Evolutionary conservation across 1,139 yeast species (phyloP), one percentile per base, ranked within the genome.

Genomic region (Geotrichum klebahnii): DNA sequence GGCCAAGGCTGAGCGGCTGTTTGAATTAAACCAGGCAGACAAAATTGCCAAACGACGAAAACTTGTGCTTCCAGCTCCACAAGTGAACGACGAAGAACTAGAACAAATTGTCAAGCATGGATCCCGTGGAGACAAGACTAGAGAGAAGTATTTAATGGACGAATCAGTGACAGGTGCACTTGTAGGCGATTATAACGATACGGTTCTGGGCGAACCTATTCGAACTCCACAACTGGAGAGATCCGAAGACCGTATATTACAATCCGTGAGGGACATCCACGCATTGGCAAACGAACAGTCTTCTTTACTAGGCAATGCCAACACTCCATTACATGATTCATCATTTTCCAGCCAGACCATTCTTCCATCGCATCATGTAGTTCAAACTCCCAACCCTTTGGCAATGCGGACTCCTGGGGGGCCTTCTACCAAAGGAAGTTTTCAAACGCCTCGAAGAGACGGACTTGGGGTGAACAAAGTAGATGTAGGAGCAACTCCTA

Each of bases 1-100:
- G 5, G 72, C 72, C 2, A 69, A 76, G 0, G 75, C 76, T 0
- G 74, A 69, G 24, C 51, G 67, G 8, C 52, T 68, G 24, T 62
- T 63, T 12, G 56, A 60, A 40, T 41, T 67, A 38, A 68, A 66
- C 20, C 65, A 67, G 10, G 68, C 72, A 50, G 73, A 71, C 10
- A 72, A 71, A 45, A 58, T 64, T 17, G 58, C 69, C 46, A 80
- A 83, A 59, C 75, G 80, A 53, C 70, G 84, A 12, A 78, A 76
- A 55, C 67, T 84, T 22, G 72, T 70, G 3, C 67, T 85, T 12
- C 81, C 88, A 1, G 74, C 68, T 1, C 82, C 84, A 0, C 68
- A 68, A 42, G 72, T 73, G 17, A 61, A 62, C 20, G 69, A 62
- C 3, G 63, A 61, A 14, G 73, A 72, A 44, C 55, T 71, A 38